Evolutionary conservation across 192 early-diverging fungal species (phyloP).

Genomic region (Spinellus fusiger): DNA sequence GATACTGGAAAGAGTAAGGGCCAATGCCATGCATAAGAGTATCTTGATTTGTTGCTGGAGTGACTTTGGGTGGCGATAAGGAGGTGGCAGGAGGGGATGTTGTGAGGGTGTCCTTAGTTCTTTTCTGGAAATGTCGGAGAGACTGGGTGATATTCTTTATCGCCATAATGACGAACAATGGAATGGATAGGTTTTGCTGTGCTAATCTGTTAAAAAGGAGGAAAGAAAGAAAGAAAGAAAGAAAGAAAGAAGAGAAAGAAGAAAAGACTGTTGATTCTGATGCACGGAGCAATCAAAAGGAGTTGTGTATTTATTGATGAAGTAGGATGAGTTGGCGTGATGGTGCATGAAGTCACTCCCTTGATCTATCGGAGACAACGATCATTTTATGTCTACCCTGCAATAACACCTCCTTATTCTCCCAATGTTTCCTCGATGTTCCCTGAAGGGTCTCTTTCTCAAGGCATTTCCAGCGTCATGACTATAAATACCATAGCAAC

Average conservation of each 20-base stretch:
- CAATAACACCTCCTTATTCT: no score
- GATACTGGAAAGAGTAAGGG: conserved; percentile 68
- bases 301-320: not conserved
- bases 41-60: conserved; percentile 27
- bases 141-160: not conserved
- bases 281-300: no score
- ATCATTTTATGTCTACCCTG: no score
- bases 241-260: conserved; percentile 1
- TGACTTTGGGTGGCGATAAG: not conserved
- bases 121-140: not conserved
- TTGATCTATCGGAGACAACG: not conserved
- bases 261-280: conserved; percentile 1
- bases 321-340: not conserved
- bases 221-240: not conserved
- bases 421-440: no score
- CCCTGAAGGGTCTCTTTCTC: no score
- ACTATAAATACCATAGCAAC: no score
- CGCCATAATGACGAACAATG: not conserved
- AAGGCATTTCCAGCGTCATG: no score
- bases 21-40: conserved; percentile 38
- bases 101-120: not conserved
- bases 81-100: not conserved
- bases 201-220: not conserved
- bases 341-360: not conserved
- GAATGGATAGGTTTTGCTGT: not conserved